phyloP scores from a whole-genome alignment of 805 yeast genomes.

The Kluyveromyces lactis region DNA sequence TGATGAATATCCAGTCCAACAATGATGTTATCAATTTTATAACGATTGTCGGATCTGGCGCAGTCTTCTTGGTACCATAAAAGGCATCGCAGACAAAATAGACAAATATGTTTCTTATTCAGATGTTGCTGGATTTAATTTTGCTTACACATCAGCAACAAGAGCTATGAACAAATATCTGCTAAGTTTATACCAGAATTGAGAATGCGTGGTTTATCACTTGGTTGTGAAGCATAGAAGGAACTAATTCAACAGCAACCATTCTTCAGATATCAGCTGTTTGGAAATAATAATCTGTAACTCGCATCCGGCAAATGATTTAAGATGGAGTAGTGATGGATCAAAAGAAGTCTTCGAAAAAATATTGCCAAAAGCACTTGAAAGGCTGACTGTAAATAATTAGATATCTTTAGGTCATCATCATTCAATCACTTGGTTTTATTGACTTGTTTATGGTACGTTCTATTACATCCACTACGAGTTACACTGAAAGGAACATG shows the following conservation, averaged over 20 bases:
- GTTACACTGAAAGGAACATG: too few relatives aligned
- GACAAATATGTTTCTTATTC: slow-evolving; percentile 34
- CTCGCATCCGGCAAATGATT: too few relatives aligned
- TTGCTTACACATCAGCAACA: slow-evolving; percentile 32
- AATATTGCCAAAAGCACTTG: too few relatives aligned
- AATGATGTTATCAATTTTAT: slow-evolving; percentile 27
- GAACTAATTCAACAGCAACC: slow-evolving; percentile 13
- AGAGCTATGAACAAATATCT: slow-evolving; percentile 33
- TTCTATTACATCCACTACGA: too few relatives aligned
- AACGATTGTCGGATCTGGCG: slow-evolving; percentile 22
- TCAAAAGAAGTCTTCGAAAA: too few relatives aligned
- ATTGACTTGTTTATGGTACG: too few relatives aligned
- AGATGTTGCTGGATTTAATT: slow-evolving; percentile 39
- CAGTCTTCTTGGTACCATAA: slow-evolving; percentile 29
- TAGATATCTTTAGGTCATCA: too few relatives aligned
- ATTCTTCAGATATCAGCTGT: slow-evolving; percentile 30
- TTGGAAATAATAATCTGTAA: slow-evolving; percentile 29
- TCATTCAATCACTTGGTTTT: too few relatives aligned
- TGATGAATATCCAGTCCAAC: too few relatives aligned
- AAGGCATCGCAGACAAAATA: slow-evolving; percentile 34
- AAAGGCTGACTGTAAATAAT: too few relatives aligned
- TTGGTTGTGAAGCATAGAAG: slow-evolving; percentile 30
- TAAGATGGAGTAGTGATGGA: too few relatives aligned
- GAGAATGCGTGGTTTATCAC: slow-evolving; percentile 28
- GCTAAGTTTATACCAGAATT: slow-evolving; percentile 33